Conservation (phyloP, 352 stramenopile genomes). For the Nannochloropsis limnetica region DNA sequence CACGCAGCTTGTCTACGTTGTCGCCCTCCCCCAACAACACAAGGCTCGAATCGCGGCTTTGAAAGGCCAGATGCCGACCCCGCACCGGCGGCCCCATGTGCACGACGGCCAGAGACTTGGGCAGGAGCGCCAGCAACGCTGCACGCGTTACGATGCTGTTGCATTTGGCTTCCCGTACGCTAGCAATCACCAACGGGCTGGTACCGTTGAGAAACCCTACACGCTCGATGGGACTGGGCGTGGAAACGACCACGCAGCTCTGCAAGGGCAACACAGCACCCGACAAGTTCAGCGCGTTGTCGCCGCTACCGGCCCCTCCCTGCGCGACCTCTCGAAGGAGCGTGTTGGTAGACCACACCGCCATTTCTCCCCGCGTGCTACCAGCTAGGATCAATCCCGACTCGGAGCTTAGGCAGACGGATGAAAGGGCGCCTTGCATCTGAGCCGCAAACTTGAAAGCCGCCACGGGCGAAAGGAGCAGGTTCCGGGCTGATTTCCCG, state of each 20-base stretch:
- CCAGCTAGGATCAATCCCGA: not conserved
- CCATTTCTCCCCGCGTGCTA: not conserved
- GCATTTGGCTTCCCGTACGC: not conserved
- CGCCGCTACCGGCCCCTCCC: not conserved
- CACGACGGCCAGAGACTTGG: not conserved
- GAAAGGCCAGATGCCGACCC: not conserved
- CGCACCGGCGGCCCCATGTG: not conserved
- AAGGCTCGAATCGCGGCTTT: not conserved
- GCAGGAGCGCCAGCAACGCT: constrained; percentile 6
- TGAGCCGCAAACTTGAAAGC: constrained; percentile 11
- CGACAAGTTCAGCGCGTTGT: not conserved
- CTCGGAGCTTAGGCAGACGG: not conserved
- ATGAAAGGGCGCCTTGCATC: not conserved
- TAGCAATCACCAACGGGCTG: not conserved
- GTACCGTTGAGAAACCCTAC: not conserved
- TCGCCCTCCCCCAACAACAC: not conserved
- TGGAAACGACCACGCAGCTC: not conserved
- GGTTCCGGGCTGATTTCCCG: not conserved
- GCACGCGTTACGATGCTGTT: not conserved
- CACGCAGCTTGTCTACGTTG: not conserved
- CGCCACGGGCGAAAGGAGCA: constrained; percentile 17
- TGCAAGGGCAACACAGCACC: constrained; percentile 26
- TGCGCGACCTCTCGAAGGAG: not conserved
- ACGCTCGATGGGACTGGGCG: not conserved
- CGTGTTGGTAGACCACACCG: not conserved